Evolutionary conservation across 2,329 filamentous ascomycete species (phyloP).

Genomic region (Bertia moriformis): DNA sequence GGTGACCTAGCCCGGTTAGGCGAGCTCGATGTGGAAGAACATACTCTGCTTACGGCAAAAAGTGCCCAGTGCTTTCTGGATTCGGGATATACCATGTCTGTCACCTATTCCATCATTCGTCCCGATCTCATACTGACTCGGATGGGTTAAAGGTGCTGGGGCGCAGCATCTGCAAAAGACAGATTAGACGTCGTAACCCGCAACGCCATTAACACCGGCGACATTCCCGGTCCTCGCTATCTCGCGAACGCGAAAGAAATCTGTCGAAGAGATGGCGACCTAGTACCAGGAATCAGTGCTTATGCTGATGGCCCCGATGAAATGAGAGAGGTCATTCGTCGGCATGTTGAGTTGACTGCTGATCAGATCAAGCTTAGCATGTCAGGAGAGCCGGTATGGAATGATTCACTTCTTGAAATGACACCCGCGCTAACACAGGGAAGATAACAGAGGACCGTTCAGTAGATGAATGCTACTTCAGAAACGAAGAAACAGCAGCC

Average conservation of each 20-base stretch:
- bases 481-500: slow-evolving; percentile 26
- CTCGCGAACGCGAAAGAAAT: slow-evolving; percentile 33
- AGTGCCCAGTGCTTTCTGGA: slow-evolving; percentile 28
- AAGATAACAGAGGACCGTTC: slow-evolving; percentile 11
- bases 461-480: slow-evolving; percentile 28
- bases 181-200: slow-evolving; percentile 28
- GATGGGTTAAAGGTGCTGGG: slow-evolving; percentile 25
- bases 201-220: slow-evolving; percentile 30
- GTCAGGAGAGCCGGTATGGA: slow-evolving; percentile 11
- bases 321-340: slow-evolving; percentile 21
- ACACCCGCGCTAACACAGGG: not conserved
- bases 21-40: slow-evolving; percentile 27
- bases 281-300: slow-evolving; percentile 19
- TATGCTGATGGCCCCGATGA: slow-evolving; percentile 20
- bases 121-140: not conserved
- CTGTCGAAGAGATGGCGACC: slow-evolving; percentile 23
- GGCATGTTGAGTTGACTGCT: slow-evolving; percentile 19
- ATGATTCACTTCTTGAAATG: not conserved
- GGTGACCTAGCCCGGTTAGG: slow-evolving; percentile 23
- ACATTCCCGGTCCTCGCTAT: slow-evolving; percentile 28
- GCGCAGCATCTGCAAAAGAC: slow-evolving; percentile 28
- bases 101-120: too few species aligned
- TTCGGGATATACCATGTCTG: slow-evolving; percentile 33
- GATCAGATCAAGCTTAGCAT: slow-evolving; percentile 28
- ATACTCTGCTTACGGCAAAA: slow-evolving; percentile 25